These are phyloP conservation scores for Leishmania martiniquensis DNA, from an alignment of 208 protist genomes.

Conservation along the genomic window DNA sequence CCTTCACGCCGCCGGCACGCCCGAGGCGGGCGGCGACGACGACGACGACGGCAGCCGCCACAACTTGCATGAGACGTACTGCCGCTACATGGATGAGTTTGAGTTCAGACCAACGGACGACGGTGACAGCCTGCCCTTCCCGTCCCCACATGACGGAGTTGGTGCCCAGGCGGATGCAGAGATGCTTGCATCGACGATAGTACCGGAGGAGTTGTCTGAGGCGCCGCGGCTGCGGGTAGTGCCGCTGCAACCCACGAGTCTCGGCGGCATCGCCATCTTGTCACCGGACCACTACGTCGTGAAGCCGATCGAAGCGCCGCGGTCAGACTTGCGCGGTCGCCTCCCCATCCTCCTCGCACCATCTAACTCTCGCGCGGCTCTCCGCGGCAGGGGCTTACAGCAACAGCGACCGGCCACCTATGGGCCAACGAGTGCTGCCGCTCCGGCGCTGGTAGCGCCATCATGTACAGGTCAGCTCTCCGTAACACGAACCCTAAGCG, in stretches of 20 bases:
- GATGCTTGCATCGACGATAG: slow-evolving; percentile 14
- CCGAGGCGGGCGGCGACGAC: slow-evolving; percentile 16
- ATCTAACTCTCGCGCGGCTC: not conserved
- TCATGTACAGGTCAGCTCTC: not conserved
- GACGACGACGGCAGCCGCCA: not conserved
- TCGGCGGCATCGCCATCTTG: slow-evolving; percentile 31
- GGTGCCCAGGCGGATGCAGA: slow-evolving; percentile 35
- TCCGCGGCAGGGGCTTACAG: slow-evolving; percentile 12
- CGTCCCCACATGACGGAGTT: slow-evolving; percentile 48
- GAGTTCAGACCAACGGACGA: slow-evolving; percentile 17
- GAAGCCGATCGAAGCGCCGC: slow-evolving; percentile 14
- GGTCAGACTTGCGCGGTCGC: slow-evolving; percentile 10
- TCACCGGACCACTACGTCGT: slow-evolving; percentile 21
- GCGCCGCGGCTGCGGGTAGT: slow-evolving; percentile 15
- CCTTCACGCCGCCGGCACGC: not conserved
- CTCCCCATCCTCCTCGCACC: slow-evolving; percentile 26
- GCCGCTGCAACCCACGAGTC: slow-evolving; percentile 22
- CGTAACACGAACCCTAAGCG: slow-evolving; percentile 10
- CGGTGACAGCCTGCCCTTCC: slow-evolving; percentile 18
- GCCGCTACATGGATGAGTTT: slow-evolving; percentile 28
- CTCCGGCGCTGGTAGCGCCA: not conserved
- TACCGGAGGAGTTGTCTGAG: slow-evolving; percentile 17
- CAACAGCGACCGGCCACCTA: slow-evolving; percentile 1
- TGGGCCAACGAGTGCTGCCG: not conserved
- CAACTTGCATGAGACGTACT: slow-evolving; percentile 24